A percentile compares a stretch with the other conserved stretches of the same genome.
Conservation (phyloP, 2,329 filamentous ascomycete species). For the Botrytis elliptica region DNA sequence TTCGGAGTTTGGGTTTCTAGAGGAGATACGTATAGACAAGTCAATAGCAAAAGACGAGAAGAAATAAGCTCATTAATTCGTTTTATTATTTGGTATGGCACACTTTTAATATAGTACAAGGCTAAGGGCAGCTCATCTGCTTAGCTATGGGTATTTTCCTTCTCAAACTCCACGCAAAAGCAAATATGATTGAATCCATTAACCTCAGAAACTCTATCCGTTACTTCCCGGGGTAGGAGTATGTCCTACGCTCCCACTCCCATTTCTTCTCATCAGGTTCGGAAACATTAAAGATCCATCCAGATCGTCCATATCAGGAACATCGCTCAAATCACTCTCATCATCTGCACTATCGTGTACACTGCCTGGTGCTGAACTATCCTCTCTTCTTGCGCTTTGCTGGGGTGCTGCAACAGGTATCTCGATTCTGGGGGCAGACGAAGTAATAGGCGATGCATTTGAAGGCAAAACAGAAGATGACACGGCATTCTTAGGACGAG, state of each 20-base stretch:
- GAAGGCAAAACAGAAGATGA: slow-evolving; percentile 27
- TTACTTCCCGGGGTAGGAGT: background rate
- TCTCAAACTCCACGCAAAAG: slow-evolving; percentile 11
- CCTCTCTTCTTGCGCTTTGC: slow-evolving; percentile 38
- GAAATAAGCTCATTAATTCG: background rate
- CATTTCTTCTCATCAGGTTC: slow-evolving; percentile 21
- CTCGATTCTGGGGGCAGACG: slow-evolving; percentile 40
- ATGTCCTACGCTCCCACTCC: background rate
- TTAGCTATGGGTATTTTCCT: slow-evolving; percentile 10
- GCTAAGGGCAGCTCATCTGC: background rate
- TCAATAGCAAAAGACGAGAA: background rate
- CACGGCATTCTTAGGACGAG: slow-evolving; percentile 26
- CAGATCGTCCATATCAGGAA: slow-evolving; percentile 41
- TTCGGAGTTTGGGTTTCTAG: background rate
- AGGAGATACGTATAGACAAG: background rate
- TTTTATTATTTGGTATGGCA: background rate
- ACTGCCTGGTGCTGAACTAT: slow-evolving; percentile 40
- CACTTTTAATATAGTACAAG: background rate
- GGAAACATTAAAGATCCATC: slow-evolving; percentile 29
- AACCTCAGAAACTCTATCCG: background rate
- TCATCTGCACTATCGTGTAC: slow-evolving; percentile 53
- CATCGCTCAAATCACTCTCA: slow-evolving; percentile 54
- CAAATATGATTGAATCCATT: background rate
- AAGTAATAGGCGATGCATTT: slow-evolving; percentile 37
- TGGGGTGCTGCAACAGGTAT: slow-evolving; percentile 34